Percentiles rank a stretch among this genome's conserved stretches.
Evolutionary conservation across 2,329 filamentous ascomycete genomes (phyloP).

Genomic region (Diaporthe humulicola): DNA sequence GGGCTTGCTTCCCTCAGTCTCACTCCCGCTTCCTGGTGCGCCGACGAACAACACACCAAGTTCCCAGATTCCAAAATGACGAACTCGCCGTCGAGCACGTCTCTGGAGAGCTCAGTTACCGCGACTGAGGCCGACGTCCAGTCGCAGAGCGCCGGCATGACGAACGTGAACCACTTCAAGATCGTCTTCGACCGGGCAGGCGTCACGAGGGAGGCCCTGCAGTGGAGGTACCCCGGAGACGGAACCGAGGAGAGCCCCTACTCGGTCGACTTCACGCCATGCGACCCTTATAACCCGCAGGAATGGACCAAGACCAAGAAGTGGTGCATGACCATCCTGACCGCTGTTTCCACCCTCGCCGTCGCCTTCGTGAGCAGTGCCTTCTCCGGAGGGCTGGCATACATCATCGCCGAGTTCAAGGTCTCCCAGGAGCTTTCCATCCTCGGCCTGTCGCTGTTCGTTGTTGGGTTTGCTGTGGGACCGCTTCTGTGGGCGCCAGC

Average conservation of each 20-base stretch:
- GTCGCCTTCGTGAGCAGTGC: constrained; percentile 79
- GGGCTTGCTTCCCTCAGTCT: background rate
- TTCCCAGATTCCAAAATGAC: constrained; percentile 33
- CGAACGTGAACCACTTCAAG: constrained; percentile 59
- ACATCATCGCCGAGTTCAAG: constrained; percentile 68
- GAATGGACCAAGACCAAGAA: constrained; percentile 68
- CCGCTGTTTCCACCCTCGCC: constrained; percentile 76
- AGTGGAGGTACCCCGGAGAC: constrained; percentile 68
- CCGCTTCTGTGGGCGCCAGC: constrained; percentile 42
- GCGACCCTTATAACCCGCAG: constrained; percentile 78
- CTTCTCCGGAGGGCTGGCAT: constrained; percentile 69
- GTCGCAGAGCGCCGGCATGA: constrained; percentile 48
- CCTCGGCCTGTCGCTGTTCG: constrained; percentile 63
- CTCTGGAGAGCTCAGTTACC: constrained; percentile 48
- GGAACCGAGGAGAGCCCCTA: constrained; percentile 78
- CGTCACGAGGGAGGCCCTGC: constrained; percentile 68
- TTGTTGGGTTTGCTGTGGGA: constrained; percentile 42
- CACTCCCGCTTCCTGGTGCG: constrained; percentile 1
- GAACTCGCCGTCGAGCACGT: constrained; percentile 32
- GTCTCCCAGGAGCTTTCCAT: constrained; percentile 66
- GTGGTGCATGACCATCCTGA: constrained; percentile 74
- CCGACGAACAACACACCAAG: constrained; percentile 7
- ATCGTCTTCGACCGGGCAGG: constrained; percentile 70
- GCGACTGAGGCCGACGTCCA: constrained; percentile 58
- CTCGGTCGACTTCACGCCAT: constrained; percentile 75